Evolutionary conservation across 2,329 filamentous ascomycete species (phyloP).

Genomic region (Talaromyces amestolkiae): DNA sequence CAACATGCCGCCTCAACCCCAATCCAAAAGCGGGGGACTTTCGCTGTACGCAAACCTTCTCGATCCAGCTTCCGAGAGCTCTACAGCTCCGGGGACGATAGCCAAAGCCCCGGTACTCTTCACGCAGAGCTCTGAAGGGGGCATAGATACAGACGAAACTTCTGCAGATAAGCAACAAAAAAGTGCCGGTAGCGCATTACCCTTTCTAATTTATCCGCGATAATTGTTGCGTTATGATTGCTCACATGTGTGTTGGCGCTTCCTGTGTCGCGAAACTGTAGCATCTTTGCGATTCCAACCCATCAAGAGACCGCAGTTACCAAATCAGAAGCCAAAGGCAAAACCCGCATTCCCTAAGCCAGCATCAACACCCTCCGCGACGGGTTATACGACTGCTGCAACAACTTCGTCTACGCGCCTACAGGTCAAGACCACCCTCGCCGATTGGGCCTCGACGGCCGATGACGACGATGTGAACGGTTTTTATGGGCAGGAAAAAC

Average conservation of each 20-base stretch:
- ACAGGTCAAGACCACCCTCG: slow-evolving; percentile 65
- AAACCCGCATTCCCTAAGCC: slow-evolving; percentile 61
- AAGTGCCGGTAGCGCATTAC: slow-evolving; percentile 58
- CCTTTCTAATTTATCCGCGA: slow-evolving; percentile 32
- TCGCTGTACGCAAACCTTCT: slow-evolving; percentile 85
- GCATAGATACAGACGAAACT: slow-evolving; percentile 49
- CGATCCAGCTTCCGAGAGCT: slow-evolving; percentile 48
- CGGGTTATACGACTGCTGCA: slow-evolving; percentile 25
- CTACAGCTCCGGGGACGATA: slow-evolving; percentile 59
- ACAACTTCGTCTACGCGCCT: slow-evolving; percentile 40
- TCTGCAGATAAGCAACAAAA: slow-evolving; percentile 64
- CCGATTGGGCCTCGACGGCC: slow-evolving; percentile 77
- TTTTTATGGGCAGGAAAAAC: slow-evolving; percentile 65
- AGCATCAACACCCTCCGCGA: slow-evolving; percentile 28
- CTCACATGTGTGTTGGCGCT: slow-evolving; percentile 48
- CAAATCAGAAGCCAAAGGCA: slow-evolving; percentile 58
- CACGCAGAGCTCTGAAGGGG: slow-evolving; percentile 53
- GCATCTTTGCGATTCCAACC: slow-evolving; percentile 80
- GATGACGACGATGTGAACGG: slow-evolving; percentile 74
- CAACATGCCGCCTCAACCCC: slow-evolving; percentile 13
- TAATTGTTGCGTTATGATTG: slow-evolving; percentile 31
- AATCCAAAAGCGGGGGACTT: slow-evolving; percentile 36
- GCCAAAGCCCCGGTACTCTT: slow-evolving; percentile 74
- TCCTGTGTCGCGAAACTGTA: slow-evolving; percentile 32
- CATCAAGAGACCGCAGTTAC: slow-evolving; percentile 71